Percentiles rank a stretch among this genome's conserved stretches.
Evolutionary conservation across 2,329 filamentous ascomycete species (phyloP).

Genomic region (Ramularia collo-cygni): DNA sequence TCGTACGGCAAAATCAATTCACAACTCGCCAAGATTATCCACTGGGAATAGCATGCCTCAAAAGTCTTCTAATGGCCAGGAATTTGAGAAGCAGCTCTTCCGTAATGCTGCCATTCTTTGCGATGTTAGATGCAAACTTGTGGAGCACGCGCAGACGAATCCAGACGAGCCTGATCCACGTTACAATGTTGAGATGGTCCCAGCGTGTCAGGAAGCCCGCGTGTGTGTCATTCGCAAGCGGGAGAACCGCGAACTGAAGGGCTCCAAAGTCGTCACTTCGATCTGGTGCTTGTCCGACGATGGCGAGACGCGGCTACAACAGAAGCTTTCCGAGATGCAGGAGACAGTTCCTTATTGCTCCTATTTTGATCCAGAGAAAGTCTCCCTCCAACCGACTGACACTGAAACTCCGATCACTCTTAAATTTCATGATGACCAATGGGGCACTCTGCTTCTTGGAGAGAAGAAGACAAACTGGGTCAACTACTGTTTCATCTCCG

Average conservation of each 20-base stretch:
- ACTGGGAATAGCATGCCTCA: slow-evolving; percentile 1
- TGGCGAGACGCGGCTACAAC: slow-evolving; percentile 36
- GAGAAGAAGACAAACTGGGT: slow-evolving; percentile 38
- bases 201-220: slow-evolving; percentile 33
- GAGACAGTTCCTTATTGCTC: slow-evolving; percentile 41
- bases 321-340: slow-evolving; percentile 35
- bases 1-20: slow-evolving; percentile 7
- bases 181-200: slow-evolving; percentile 36
- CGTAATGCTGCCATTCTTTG: slow-evolving; percentile 40
- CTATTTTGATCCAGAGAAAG: slow-evolving; percentile 40
- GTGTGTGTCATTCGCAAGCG: slow-evolving; percentile 40
- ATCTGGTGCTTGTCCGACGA: slow-evolving; percentile 42
- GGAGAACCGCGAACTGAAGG: slow-evolving; percentile 31
- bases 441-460: slow-evolving; percentile 29
- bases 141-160: slow-evolving; percentile 37
- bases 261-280: slow-evolving; percentile 35
- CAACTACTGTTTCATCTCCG: slow-evolving; percentile 36
- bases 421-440: slow-evolving; percentile 34
- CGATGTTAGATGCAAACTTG: slow-evolving; percentile 35
- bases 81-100: slow-evolving; percentile 37
- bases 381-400: slow-evolving; percentile 30
- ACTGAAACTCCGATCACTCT: slow-evolving; percentile 30
- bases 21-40: slow-evolving; percentile 1
- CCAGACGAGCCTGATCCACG: slow-evolving; percentile 29
- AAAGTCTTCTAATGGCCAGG: slow-evolving; percentile 6